Evolutionary conservation across 805 yeast genomes (phyloP), one percentile per base, ranked within the genome.

Genomic region (Lipomyces starkeyi): DNA sequence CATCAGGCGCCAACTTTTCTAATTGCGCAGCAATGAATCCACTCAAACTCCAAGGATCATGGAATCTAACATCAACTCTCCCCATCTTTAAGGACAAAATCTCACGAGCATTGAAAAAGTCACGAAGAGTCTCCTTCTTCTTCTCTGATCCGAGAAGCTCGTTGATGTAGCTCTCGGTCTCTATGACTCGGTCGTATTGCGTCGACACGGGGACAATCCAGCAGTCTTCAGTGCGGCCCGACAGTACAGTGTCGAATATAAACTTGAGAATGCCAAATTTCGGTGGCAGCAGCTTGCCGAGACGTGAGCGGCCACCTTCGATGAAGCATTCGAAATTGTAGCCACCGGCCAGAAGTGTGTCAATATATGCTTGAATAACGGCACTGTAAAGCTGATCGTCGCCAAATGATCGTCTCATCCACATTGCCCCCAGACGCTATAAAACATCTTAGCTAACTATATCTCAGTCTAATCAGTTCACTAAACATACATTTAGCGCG

Each of bases 281-380:
- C 14, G 90, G 90, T 32, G 87, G 80, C 27, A 87, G 79, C 43
- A 87, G 78, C 73, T 87, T 87, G n/a, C 90, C 90, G 69, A 87
- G 87, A 67, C 90, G 80, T 1, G 89, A 86, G 53, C 90, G 81
- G 0, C 88, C 85, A n/a, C 90, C 90, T 75, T 87, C 90, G 61
- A 87, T 84, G 72, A 87, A 87, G 67, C 88, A 86, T 73, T 87
- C 89, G 69, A 87, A 78, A 70, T 83, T 83, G 64, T 83, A 77
- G 60, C 87, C 86, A 67, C 84, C 80, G 27, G 79, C 66, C 35
- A 87, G 80, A 8, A 85, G 71, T 43, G 84, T 84, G 71, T 85
- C 86, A 58, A 87, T 79, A 64, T 83, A 81, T 53, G 80, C 74
- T 69, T 79, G 81, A 69, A 80, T 75, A 20, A 80, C 74, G 4